Evolutionary conservation across 192 early-diverging fungal genomes (phyloP), one percentile per base, ranked within the genome.

Genomic region (Irineochytrium annulatum): DNA sequence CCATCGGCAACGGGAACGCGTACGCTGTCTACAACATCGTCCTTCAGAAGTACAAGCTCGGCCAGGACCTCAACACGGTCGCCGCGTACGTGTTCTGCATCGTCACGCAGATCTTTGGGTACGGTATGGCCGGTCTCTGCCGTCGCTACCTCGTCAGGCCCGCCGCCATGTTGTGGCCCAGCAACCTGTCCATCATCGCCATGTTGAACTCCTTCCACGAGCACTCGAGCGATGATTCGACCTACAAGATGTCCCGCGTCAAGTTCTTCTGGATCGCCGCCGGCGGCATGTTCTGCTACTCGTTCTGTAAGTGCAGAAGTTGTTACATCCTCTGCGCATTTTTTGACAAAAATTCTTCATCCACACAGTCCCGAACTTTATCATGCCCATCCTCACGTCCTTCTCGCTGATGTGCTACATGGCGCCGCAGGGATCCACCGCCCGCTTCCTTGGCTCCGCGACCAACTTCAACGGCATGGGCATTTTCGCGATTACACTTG

Each of bases 141-240:
- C 84, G 89, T 33, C 76, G 80, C 26, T 90, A 83, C 70, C 77
- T 94, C 19, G 91, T 94, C 2, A 84, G 88, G 35, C 91, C 91
- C 14, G 75, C 88, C 3, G 72, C 83, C 11, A 92, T 94, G 91
- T 76, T 91, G 34, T 95, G 90, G 90, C 91, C 91, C 8, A 55
- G 74, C 5, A 87, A 80, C 52, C 76, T 95, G 33, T 74, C 89
- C 49, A 85, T 82, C 43, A 84, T 89, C 34, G 83, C 87, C 22
- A 72, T 92, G 27, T 91, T 91, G 72, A 83, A 85, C 27, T 85
- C 88, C 3, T 77, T 92, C 41, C 89, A 94, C 64, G n/a, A 66
- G 6, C 3, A 64, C 8, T 17, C 22, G 16, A 32, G 46, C 0
- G n/a, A 17, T 1, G 49, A 52, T 17, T 16, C 14, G 16, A 16